These are phyloP conservation scores for Grosmannia huntii DNA, from an alignment of 2,329 filamentous ascomycete genomes.

Conservation along the genomic window DNA sequence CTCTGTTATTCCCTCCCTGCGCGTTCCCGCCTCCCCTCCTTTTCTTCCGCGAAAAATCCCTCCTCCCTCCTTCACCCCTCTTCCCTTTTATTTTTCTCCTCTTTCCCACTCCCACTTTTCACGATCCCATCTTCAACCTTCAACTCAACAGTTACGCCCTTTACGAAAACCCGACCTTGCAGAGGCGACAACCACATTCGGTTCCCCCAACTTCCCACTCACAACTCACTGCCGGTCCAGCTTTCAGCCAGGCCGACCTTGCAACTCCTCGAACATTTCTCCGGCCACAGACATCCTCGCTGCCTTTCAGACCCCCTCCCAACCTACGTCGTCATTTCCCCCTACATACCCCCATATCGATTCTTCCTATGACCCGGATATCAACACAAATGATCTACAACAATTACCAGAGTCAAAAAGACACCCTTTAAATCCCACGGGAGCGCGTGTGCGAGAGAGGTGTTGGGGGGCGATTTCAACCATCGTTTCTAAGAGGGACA, in stretches of 20 bases:
- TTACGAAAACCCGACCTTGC: background rate
- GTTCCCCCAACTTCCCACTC: background rate
- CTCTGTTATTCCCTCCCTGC: constrained; percentile 11
- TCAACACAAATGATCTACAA: constrained; percentile 39
- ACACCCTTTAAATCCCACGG: constrained; percentile 62
- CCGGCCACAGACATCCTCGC: constrained; percentile 6
- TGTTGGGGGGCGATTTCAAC: constrained; percentile 43
- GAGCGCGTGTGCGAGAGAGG: constrained; percentile 50
- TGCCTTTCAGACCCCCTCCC: background rate
- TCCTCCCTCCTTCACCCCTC: constrained; percentile 14
- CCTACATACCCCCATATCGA: constrained; percentile 17
- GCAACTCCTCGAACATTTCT: constrained; percentile 1
- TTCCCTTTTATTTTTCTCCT: constrained; percentile 11
- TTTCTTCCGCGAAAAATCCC: constrained; percentile 12
- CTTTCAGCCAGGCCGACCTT: constrained; percentile 5
- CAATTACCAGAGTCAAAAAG: constrained; percentile 37
- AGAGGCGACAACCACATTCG: background rate
- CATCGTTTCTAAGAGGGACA: constrained; percentile 35
- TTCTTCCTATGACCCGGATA: constrained; percentile 42
- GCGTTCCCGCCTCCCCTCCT: constrained; percentile 10
- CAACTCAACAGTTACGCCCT: background rate
- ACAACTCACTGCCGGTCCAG: constrained; percentile 5
- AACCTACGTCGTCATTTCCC: constrained; percentile 1
- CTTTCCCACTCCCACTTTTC: constrained; percentile 6
- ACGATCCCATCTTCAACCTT: background rate